Percentiles rank a stretch among this genome's conserved stretches.
Conservation (phyloP, 1,284 basidiomycete species). For the Tilletia indica region DNA sequence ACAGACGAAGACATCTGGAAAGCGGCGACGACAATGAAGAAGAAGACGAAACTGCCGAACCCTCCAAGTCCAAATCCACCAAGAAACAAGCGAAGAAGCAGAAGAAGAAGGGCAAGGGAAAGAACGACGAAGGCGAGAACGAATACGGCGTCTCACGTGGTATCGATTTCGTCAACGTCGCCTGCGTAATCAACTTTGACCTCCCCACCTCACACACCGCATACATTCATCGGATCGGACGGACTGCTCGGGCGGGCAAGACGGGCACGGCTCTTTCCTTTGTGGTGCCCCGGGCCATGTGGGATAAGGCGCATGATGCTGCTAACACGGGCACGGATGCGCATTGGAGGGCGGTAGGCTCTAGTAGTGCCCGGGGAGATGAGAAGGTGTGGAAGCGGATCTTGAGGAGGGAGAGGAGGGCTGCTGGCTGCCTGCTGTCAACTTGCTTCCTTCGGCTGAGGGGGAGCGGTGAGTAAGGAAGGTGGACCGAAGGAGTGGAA, state of each 20-base stretch:
- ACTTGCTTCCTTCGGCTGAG: not conserved
- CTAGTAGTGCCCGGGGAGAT: slow-evolving; percentile 70
- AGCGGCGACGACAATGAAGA: slow-evolving; percentile 17
- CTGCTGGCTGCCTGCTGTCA: not conserved
- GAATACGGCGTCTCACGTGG: slow-evolving; percentile 95
- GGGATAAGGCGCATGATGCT: slow-evolving; percentile 65
- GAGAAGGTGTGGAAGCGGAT: slow-evolving; percentile 68
- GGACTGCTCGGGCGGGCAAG: slow-evolving; percentile 90
- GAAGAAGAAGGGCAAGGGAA: not conserved
- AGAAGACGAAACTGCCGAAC: slow-evolving; percentile 4
- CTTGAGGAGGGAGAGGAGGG: not conserved
- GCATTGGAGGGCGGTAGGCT: slow-evolving; percentile 41
- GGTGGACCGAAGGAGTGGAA: slow-evolving; percentile 69
- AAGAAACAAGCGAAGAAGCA: slow-evolving; percentile 4
- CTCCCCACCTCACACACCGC: slow-evolving; percentile 81
- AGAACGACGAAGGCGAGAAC: not conserved
- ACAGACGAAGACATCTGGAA: slow-evolving; percentile 18
- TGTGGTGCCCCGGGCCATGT: slow-evolving; percentile 72
- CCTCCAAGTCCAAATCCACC: slow-evolving; percentile 22
- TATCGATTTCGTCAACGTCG: slow-evolving; percentile 94
- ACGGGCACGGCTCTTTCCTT: slow-evolving; percentile 90
- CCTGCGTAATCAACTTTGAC: slow-evolving; percentile 98
- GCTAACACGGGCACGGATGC: slow-evolving; percentile 9
- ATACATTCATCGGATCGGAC: slow-evolving; percentile 93
- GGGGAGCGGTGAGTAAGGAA: not conserved